Evolutionary conservation across 148 eudicot genomes (phyloP), one percentile per base, ranked within the genome.

Genomic region (Diospyros kaki): DNA sequence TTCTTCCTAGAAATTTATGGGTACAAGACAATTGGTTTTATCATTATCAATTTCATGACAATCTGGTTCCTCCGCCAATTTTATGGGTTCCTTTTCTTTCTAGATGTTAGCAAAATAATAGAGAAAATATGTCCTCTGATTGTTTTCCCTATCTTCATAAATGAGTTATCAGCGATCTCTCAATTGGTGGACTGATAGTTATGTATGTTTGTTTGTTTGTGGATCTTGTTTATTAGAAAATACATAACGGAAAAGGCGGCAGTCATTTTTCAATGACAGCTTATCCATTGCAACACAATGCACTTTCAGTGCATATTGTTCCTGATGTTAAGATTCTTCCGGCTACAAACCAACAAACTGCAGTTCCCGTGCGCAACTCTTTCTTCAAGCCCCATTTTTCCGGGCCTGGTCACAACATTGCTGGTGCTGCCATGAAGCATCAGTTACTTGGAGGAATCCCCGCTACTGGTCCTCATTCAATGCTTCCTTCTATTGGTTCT

Each of bases 381-480:
- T 75, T 79, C 75, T 60, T 74, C 39, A 77, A 78, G 69, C 39
- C 78, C 65, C 82, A 83, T 55, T 77, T 81, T 77, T 17, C 51
- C 76, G 78, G 75, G 77, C 45, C 81, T 79, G 61, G 45, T 55
- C 80, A 79, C 81, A 85, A 73, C 52, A 76, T 59, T 76, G 72
- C 61, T 39, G 83, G 67, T 79, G 78, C 79, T 44, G 55, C 74
- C 42, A 50, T 56, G 48, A 86, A 78, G 75, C 80, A 84, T 56
- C 73, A 52, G 59, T 63, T 39, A 18, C 38, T 12, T 58, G 73
- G 73, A 70, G 75, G 69, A 50, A 12, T 64, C n/a, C 80, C 87
- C 59, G 64, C 66, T 71, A 52, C 77, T n/a, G 58, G 72, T 44
- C 73, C 82, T 55, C 79, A 68, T 48, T 38, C 83, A 53, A 15